Conservation (phyloP, 2,329 filamentous ascomycete species). For the Ambrosiella xylebori region DNA sequence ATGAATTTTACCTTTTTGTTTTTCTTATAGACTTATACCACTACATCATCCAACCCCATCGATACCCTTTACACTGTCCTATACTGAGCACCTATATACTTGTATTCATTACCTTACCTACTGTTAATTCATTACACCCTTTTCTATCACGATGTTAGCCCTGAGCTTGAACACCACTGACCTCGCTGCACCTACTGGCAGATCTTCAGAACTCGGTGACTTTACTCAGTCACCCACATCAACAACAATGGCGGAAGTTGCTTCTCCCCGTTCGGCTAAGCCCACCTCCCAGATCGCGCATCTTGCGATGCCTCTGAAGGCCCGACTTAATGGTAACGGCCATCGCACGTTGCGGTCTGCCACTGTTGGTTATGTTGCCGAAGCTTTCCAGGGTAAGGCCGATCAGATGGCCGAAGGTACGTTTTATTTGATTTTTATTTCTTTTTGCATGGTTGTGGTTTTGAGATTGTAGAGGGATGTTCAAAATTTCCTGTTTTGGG, state of each 20-base stretch:
- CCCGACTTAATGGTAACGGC: constrained; percentile 36
- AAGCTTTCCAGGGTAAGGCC: constrained; percentile 81
- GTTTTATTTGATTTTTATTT: constrained; percentile 16
- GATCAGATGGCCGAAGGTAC: constrained; percentile 72
- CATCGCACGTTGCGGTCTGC: constrained; percentile 69
- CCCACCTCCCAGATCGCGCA: constrained; percentile 83
- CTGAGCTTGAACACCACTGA: constrained; percentile 25
- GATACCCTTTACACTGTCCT: no score
- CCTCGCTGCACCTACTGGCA: constrained; percentile 21
- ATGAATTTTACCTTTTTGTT: background rate
- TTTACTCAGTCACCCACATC: constrained; percentile 19
- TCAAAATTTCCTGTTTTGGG: constrained; percentile 3
- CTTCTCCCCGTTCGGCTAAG: constrained; percentile 6
- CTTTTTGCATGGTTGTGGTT: background rate
- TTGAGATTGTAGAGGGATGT: background rate
- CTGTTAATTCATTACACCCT: background rate
- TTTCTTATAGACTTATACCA: background rate
- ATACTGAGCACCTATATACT: background rate
- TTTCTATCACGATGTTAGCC: constrained; percentile 13
- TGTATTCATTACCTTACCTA: background rate
- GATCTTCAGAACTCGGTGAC: constrained; percentile 29
- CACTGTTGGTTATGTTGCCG: constrained; percentile 85
- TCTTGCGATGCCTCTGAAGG: constrained; percentile 49
- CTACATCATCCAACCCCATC: background rate
- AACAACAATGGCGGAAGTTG: constrained; percentile 12